A percentile compares a stretch with the other conserved stretches of the same genome.
phyloP scores from a whole-genome alignment of 176 grass and related monocot genomes.

The Zizania latifolia region DNA sequence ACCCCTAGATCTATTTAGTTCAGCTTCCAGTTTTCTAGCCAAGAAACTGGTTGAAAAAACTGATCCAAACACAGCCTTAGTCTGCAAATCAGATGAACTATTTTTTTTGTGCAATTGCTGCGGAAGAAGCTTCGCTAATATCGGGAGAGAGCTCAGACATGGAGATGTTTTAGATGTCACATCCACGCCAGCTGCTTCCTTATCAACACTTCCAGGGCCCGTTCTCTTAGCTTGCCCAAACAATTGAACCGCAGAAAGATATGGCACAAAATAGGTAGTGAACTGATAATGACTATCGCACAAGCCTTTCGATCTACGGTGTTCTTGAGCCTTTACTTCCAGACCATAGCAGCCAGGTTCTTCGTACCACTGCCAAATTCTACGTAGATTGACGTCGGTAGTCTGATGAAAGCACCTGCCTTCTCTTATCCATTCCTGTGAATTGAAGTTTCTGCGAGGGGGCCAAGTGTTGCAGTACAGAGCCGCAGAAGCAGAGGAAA shows the following conservation, averaged over 20 bases:
- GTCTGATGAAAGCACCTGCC: slow-evolving; percentile 33
- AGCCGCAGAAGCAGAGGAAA: slow-evolving; percentile 59
- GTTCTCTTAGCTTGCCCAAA: slow-evolving; percentile 36
- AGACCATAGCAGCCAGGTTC: slow-evolving; percentile 76
- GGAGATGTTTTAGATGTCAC: slow-evolving; percentile 21
- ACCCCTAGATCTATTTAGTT: no score
- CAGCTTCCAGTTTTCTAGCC: no score
- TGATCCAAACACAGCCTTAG: no score
- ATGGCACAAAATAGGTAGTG: slow-evolving; percentile 67
- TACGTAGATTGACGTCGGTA: slow-evolving; percentile 42
- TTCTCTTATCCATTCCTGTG: slow-evolving; percentile 17
- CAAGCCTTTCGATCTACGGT: slow-evolving; percentile 29
- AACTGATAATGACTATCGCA: slow-evolving; percentile 26
- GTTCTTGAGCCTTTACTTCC: slow-evolving; percentile 62
- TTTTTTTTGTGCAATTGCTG: slow-evolving; percentile 26
- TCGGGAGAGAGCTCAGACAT: slow-evolving; percentile 27
- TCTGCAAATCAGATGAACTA: background rate
- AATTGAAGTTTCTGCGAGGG: slow-evolving; percentile 29
- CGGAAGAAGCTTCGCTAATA: slow-evolving; percentile 50
- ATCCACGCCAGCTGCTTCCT: background rate
- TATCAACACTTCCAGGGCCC: background rate
- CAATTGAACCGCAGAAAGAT: slow-evolving; percentile 73
- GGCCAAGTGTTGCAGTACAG: slow-evolving; percentile 12
- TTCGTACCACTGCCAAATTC: slow-evolving; percentile 80
- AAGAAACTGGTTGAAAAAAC: no score